phyloP scores from a whole-genome alignment of 192 early-diverging fungal species.

The Linnemannia elongata region DNA sequence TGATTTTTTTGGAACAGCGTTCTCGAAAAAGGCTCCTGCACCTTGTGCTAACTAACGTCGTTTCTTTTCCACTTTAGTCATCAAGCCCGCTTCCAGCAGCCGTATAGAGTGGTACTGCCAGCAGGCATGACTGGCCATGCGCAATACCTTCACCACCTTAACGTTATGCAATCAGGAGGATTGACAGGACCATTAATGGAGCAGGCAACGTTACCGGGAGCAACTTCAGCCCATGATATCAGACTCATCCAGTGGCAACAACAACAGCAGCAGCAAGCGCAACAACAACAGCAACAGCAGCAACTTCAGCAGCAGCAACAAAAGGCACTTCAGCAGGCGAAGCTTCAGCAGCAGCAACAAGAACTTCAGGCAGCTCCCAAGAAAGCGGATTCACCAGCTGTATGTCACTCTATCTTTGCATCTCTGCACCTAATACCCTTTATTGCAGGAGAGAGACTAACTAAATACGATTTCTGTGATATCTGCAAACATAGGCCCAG shows the following conservation, averaged over 20 bases:
- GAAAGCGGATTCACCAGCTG: slow-evolving; percentile 15
- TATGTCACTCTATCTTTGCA: background rate
- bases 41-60: background rate
- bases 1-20: background rate
- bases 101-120: slow-evolving; percentile 40
- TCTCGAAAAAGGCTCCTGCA: background rate
- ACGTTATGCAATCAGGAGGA: slow-evolving; percentile 21
- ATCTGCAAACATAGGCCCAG: slow-evolving; percentile 10
- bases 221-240: slow-evolving; percentile 12
- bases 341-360: slow-evolving; percentile 2
- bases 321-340: slow-evolving; percentile 14
- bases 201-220: slow-evolving; percentile 27
- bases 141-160: slow-evolving; percentile 41
- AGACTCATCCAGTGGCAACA: slow-evolving; percentile 19
- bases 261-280: slow-evolving; percentile 14
- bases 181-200: slow-evolving; percentile 30
- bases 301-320: slow-evolving; percentile 39
- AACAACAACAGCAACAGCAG: slow-evolving; percentile 25
- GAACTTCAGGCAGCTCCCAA: slow-evolving; percentile 8
- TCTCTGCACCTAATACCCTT: background rate
- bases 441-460: background rate
- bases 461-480: background rate
- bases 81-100: slow-evolving; percentile 43
- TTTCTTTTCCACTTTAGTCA: slow-evolving; percentile 18
- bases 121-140: slow-evolving; percentile 38